Percentiles rank a stretch among this genome's conserved stretches.
phyloP scores from a whole-genome alignment of 2,329 filamentous ascomycete genomes.

The Hypoxylon sp. region DNA sequence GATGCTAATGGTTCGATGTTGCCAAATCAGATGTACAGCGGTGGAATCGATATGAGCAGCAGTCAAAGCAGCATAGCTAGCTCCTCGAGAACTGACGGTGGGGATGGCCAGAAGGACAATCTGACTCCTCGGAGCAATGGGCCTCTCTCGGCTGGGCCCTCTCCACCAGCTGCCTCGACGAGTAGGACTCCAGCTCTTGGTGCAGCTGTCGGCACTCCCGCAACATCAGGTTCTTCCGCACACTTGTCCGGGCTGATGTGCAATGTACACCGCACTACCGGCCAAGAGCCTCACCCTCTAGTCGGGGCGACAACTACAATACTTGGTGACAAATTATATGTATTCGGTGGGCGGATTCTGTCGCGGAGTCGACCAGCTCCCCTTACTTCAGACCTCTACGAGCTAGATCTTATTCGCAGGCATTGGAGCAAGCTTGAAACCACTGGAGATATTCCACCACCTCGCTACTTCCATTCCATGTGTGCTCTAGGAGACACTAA shows the following conservation, averaged over 20 bases:
- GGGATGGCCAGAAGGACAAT: conserved; percentile 64
- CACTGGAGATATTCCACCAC: conserved; percentile 86
- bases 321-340: conserved; percentile 94
- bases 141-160: conserved; percentile 69
- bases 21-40: conserved; percentile 56
- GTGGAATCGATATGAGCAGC: conserved; percentile 59
- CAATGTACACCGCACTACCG: conserved; percentile 87
- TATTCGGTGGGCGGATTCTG: conserved; percentile 91
- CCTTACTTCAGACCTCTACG: conserved; percentile 91
- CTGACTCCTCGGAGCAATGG: conserved; percentile 68
- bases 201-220: conserved; percentile 60
- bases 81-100: conserved; percentile 60
- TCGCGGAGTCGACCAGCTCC: conserved; percentile 85
- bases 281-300: conserved; percentile 88
- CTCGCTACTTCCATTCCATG: conserved; percentile 97
- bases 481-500: conserved; percentile 95
- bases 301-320: conserved; percentile 97
- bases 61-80: conserved; percentile 65
- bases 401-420: conserved; percentile 88
- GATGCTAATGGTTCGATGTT: conserved; percentile 58
- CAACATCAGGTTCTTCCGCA: conserved; percentile 65
- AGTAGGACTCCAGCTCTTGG: conserved; percentile 57
- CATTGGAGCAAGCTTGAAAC: conserved; percentile 95
- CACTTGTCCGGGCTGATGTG: conserved; percentile 78
- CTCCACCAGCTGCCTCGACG: conserved; percentile 65